phyloP scores from a whole-genome alignment of 2,329 filamentous ascomycete genomes.

The Rhynchosporium agropyri region DNA sequence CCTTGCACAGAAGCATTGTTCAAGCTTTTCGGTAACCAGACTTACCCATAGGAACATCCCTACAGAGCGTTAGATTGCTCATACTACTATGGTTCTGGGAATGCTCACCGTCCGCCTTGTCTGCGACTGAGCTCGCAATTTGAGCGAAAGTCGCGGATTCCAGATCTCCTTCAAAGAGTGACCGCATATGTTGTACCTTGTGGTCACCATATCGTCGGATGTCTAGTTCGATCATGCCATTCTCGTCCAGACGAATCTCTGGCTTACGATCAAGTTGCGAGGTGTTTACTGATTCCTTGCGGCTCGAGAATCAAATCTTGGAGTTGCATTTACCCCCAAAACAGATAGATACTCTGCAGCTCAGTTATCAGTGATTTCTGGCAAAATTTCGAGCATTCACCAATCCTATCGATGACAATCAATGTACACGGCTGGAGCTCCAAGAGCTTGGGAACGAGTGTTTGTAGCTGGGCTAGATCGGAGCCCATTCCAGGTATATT shows the following conservation, averaged over 20 bases:
- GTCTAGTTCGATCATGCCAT: neutral
- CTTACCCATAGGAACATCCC: neutral
- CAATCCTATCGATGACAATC: neutral
- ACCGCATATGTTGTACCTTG: neutral
- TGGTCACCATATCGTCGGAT: neutral
- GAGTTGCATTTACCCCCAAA: neutral
- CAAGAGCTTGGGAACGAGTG: neutral
- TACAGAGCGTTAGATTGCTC: neutral
- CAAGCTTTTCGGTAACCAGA: neutral
- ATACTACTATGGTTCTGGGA: neutral
- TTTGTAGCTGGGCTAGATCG: neutral
- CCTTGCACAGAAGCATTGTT: constrained; percentile 1
- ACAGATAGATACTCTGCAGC: neutral
- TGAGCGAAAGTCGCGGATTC: neutral
- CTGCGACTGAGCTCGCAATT: neutral
- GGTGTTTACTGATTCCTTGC: neutral
- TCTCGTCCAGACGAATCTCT: neutral
- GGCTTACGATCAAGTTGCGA: neutral
- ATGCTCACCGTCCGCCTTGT: neutral
- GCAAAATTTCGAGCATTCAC: neutral
- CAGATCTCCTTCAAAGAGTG: neutral
- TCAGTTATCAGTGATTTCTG: neutral
- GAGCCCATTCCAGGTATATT: neutral
- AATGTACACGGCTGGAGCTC: neutral
- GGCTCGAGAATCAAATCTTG: neutral